Base-by-base conservation (phyloP, 2,329 filamentous ascomycete genomes). In the Sarocladiaceae sp. region DNA sequence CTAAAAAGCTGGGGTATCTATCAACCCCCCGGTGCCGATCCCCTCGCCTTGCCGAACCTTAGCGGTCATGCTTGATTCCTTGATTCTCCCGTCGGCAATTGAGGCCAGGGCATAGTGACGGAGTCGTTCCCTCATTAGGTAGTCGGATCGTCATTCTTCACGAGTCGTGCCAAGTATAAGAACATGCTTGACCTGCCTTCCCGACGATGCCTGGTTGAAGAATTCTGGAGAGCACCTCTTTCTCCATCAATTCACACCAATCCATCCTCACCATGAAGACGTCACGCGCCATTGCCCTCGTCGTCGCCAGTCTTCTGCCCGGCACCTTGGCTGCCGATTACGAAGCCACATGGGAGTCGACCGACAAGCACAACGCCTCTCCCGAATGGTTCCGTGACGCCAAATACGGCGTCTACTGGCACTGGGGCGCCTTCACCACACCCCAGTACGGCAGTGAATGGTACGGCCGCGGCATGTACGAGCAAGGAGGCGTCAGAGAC, bases 351-450 rank as follows among this genome's bases (percentile, higher is more conserved):
- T 48, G 47, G 47, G 44, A 48, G 29, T 48, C 47, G 10, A 48
- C 47, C 15, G 44, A 48, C 33, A 13, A 41, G 13, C 37, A 41
- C 37, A 41, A 41, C 23, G 37, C 37, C 10, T 27, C 45, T 11
- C 49, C 49, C 2, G 42, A 48, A 13, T 51, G 49, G 49, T 51
- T 46, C 29, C 40, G 45, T 15, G 48, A 46, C 16, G 49, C 47
- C 23, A 51, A 51, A 21, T 49, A 48, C 29, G 49, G 49, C 16
- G 42, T 51, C 20, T 51, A 48, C 41, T 48, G 46, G 34, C 49
- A 51, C 45, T 51, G 49, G 47, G 49, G 49, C 11, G 45, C 47
- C 18, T 51, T 48, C 45, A 44, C 47, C 15, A 47, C 46, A 2
- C 44, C 49, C 15, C 34, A 48, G 13, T 46, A 44, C 23, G 44